A percentile compares a stretch with the other conserved stretches of the same genome.
Evolutionary conservation across 495 filamentous ascomycete species (phyloP).

Genomic region (Neurospora africana): DNA sequence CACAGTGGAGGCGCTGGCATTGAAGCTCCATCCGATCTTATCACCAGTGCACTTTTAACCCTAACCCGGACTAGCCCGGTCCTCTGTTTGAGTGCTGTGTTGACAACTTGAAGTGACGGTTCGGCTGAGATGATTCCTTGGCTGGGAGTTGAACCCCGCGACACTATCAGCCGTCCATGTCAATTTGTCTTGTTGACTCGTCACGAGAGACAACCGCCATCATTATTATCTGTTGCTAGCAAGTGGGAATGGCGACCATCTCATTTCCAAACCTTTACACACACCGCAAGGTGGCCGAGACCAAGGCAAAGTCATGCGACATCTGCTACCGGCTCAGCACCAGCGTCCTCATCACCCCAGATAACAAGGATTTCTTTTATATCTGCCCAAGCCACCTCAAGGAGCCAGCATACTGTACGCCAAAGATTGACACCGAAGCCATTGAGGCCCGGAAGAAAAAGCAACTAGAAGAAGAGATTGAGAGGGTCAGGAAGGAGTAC

Average conservation of each 20-base stretch:
- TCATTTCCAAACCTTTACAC: conserved; percentile 74
- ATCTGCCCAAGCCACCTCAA: conserved; percentile 76
- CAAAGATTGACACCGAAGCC: conserved; percentile 68
- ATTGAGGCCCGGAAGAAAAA: conserved; percentile 58
- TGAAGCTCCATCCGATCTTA: not conserved
- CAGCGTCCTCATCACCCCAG: conserved; percentile 78
- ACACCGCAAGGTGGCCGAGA: conserved; percentile 79
- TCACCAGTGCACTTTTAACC: not conserved
- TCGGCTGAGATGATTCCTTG: not conserved
- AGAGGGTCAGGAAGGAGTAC: conserved; percentile 66
- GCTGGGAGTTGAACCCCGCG: not conserved
- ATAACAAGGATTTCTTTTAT: conserved; percentile 97
- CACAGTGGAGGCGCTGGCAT: not conserved
- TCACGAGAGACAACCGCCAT: not conserved
- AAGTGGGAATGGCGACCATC: conserved; percentile 11
- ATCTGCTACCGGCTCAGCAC: conserved; percentile 85
- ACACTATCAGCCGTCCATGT: not conserved
- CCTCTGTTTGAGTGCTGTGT: not conserved
- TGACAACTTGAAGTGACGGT: not conserved
- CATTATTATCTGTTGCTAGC: not conserved
- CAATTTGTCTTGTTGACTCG: not conserved
- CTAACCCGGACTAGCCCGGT: not conserved
- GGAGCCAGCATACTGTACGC: conserved; percentile 70
- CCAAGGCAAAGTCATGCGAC: conserved; percentile 68
- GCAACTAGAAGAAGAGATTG: conserved; percentile 61